Base-by-base conservation (phyloP, 192 early-diverging fungal species). In the Lobosporangium transversale region DNA sequence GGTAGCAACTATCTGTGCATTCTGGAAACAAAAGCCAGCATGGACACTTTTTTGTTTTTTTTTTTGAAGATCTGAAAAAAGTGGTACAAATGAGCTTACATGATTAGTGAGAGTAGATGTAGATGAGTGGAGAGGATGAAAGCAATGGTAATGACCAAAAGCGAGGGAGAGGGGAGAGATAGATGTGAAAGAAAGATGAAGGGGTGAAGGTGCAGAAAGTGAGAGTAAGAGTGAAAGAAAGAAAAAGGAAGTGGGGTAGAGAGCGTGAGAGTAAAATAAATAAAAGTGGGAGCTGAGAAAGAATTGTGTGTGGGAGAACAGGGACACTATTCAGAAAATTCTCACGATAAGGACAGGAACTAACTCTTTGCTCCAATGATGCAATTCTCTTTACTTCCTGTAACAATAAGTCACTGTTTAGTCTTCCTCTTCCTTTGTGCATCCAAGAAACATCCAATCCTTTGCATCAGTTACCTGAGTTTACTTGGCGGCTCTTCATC, bases 271-370 rank as follows among this genome's bases (percentile, higher is more conserved):
- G 17, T 21, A 53, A 66, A 55, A 49, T 23, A 24, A 30, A 57
- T 40, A 31, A 55, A 55, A n/a, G 35, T 45, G 54, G 64, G 43
- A 58, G 58, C 36, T 11, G 12, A 1, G 58, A 49, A 36, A 29
- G 17, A 0, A 27, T n/a, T n/a, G n/a, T n/a, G n/a, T n/a, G n/a
- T 35, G 30, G 17, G 48, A 7, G 17, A n/a, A 53, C 56, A 55
- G 37, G 12, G 17, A 30, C 48, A 18, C 17, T 4, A 45, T 26
- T 27, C 35, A 40, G 23, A 68, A 68, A 54, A 53, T 69, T 69
- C 67, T 58, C 67, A 69, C 67, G 58, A 59, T 69, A 17, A 18
- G 23, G 27, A 29, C 48, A 35, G 66, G 66, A 68, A 68, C 21
- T 68, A 68, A 68, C 32, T n/a, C n/a, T n/a, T n/a, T n/a, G n/a